Evolutionary conservation across 345 rosid species (phyloP), one percentile per base, ranked within the genome.

Genomic region (Eucalyptus decipiens): DNA sequence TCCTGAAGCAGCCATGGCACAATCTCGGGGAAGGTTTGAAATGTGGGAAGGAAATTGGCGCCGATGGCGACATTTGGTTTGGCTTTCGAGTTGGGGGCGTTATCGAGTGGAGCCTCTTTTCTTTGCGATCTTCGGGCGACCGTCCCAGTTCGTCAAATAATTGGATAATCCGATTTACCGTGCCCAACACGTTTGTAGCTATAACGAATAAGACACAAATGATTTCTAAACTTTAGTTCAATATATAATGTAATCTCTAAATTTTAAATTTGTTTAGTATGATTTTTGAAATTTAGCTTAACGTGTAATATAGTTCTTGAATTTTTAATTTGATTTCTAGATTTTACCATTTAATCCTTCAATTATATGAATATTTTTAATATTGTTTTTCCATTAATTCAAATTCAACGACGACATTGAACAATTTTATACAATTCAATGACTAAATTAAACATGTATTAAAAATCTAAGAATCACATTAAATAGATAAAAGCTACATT

Each of bases 301-400:
- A 18, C 0, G 2, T 21, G 1, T 54, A 8, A 52, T 8, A 54
- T 54, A 21, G 2, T 54, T 3, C 2, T 0, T 54, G 0, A 54
- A 54, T 1, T 54, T 54, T 54, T 21, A 54, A 2, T 4, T 54
- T 54, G 11, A 24, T 56, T 6, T 21, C 30, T 8, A 23, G 1
- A 56, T 56, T 21, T n/a, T n/a, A n/a, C n/a, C n/a, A 24, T 56
- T 56, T 56, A 56, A 56, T 56, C 0, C 5, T 1, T 56, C 1
- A 56, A 56, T 0, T 56, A 56, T 56, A 9, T 56, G 3, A 56
- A 9, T 0, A 9, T 24, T 0, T 56, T 56, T 24, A 2, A 56
- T 56, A 24, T 9, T 56, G 1, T 56, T 24, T 0, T 56, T 56
- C 1, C 6, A 56, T 24, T 56, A 56, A 56, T 56, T 56, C 6